Conservation (phyloP, 1,139 yeast genomes). For the Yamadazyma atmosphaerica region DNA sequence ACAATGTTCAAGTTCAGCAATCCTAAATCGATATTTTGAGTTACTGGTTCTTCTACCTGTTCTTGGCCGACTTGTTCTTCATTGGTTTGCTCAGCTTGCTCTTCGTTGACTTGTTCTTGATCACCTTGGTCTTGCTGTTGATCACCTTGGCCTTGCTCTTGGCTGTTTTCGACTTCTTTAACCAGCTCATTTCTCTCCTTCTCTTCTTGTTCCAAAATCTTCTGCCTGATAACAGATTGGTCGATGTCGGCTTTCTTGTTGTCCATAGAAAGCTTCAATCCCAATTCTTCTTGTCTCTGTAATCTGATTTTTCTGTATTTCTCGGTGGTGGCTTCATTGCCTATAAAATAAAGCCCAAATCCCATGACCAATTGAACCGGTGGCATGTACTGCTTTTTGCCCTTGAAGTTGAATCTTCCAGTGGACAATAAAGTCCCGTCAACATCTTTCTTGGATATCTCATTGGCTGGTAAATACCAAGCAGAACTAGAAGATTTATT, state of each 20-base stretch:
- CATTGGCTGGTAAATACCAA: slow-evolving; percentile 73
- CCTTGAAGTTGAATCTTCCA: slow-evolving; percentile 61
- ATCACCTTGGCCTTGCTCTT: slow-evolving; percentile 11
- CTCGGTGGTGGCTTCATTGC: slow-evolving; percentile 53
- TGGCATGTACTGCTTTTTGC: slow-evolving; percentile 64
- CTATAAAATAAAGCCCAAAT: slow-evolving; percentile 74
- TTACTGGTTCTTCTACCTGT: slow-evolving; percentile 9
- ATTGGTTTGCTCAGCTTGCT: slow-evolving; percentile 8
- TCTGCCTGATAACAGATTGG: slow-evolving; percentile 15
- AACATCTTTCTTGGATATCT: slow-evolving; percentile 66
- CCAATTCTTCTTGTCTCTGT: slow-evolving; percentile 46
- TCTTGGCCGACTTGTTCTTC: slow-evolving; percentile 5
- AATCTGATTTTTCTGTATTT: slow-evolving; percentile 39
- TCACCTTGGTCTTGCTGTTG: slow-evolving; percentile 13
- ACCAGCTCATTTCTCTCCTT: slow-evolving; percentile 15
- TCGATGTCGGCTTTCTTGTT: slow-evolving; percentile 37
- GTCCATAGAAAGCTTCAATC: slow-evolving; percentile 40
- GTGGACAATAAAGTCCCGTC: slow-evolving; percentile 65
- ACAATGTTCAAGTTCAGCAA: slow-evolving; percentile 19
- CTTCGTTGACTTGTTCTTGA: slow-evolving; percentile 13
- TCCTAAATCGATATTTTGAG: slow-evolving; percentile 3
- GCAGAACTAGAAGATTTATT: slow-evolving; percentile 77
- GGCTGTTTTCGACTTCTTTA: too few relatives aligned
- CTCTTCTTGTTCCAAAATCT: slow-evolving; percentile 13
- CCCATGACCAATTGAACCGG: slow-evolving; percentile 91